Percentiles rank a stretch among this genome's conserved stretches.
Evolutionary conservation across 495 filamentous ascomycete species (phyloP).

Genomic region (Cryomyces minteri): DNA sequence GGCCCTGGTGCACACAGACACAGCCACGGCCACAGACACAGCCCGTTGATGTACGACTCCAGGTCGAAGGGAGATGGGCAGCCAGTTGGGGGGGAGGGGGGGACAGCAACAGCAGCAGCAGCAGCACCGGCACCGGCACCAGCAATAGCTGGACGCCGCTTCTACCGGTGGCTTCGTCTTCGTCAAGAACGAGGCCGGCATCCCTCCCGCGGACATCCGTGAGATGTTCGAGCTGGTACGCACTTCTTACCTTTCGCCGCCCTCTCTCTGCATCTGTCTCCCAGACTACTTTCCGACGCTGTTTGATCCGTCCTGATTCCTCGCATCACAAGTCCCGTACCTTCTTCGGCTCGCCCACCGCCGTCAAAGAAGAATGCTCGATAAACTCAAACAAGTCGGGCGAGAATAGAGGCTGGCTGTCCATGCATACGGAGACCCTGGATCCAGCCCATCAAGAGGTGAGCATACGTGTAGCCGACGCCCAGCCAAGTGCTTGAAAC

Average conservation of each 20-base stretch:
- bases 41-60: too few species aligned
- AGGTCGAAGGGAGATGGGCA: too few species aligned
- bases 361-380: constrained; percentile 54
- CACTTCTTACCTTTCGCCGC: not conserved
- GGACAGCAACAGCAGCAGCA: too few species aligned
- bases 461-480: constrained; percentile 7
- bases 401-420: constrained; percentile 74
- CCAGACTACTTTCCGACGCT: too few species aligned
- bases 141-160: constrained; percentile 64
- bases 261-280: too few species aligned
- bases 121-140: too few species aligned
- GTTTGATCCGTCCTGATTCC: not conserved
- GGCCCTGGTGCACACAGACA: too few species aligned
- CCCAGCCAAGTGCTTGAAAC: not conserved
- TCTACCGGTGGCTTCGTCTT: constrained; percentile 77
- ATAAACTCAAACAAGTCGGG: constrained; percentile 41
- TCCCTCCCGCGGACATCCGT: constrained; percentile 48
- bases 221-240: constrained; percentile 55
- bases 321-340: constrained; percentile 38
- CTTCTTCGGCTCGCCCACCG: constrained; percentile 54
- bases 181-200: constrained; percentile 46
- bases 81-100: too few species aligned
- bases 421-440: constrained; percentile 74
- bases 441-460: constrained; percentile 74
- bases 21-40: too few species aligned